phyloP scores from a whole-genome alignment of 2,329 filamentous ascomycete species.

The Phyllosticta capitalensis region DNA sequence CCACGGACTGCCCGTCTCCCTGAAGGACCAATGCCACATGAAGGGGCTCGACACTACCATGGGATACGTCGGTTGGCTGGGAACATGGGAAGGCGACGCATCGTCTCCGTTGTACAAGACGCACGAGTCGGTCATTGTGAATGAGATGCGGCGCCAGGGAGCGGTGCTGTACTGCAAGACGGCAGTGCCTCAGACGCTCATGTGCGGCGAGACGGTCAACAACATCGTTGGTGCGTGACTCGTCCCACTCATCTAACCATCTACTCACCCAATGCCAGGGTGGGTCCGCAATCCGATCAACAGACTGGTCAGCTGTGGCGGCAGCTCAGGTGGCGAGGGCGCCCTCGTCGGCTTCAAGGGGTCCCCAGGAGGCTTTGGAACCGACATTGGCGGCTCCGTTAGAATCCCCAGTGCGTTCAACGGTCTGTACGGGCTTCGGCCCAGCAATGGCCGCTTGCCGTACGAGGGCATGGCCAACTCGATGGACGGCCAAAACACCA shows the following conservation, averaged over 20 bases:
- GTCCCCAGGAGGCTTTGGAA: conserved; percentile 48
- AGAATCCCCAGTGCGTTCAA: conserved; percentile 53
- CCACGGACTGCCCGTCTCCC: conserved; percentile 39
- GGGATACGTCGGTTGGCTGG: conserved; percentile 59
- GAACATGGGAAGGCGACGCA: conserved; percentile 47
- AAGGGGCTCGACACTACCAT: conserved; percentile 39
- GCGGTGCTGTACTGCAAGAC: conserved; percentile 49
- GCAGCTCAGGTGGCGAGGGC: conserved; percentile 52
- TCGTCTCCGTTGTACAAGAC: conserved; percentile 42
- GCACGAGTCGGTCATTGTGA: conserved; percentile 49
- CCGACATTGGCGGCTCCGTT: conserved; percentile 48
- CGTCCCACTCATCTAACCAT: too few species aligned
- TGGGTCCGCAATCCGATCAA: conserved; percentile 50
- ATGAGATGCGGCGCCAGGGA: conserved; percentile 43
- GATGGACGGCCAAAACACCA: conserved; percentile 54
- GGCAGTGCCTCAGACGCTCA: conserved; percentile 46
- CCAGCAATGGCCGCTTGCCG: conserved; percentile 42
- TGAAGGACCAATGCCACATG: conserved; percentile 43
- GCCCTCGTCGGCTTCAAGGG: conserved; percentile 46
- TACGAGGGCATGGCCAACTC: conserved; percentile 45
- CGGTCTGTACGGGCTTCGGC: conserved; percentile 47
- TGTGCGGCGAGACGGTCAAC: conserved; percentile 53
- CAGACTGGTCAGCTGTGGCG: conserved; percentile 44
- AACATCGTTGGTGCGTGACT: conserved; percentile 40
- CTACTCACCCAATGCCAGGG: conserved; percentile 11